These are phyloP conservation scores for Boletus pseudo-olivaceus DNA, from an alignment of 768 basidiomycete species.

Conservation along the genomic window DNA sequence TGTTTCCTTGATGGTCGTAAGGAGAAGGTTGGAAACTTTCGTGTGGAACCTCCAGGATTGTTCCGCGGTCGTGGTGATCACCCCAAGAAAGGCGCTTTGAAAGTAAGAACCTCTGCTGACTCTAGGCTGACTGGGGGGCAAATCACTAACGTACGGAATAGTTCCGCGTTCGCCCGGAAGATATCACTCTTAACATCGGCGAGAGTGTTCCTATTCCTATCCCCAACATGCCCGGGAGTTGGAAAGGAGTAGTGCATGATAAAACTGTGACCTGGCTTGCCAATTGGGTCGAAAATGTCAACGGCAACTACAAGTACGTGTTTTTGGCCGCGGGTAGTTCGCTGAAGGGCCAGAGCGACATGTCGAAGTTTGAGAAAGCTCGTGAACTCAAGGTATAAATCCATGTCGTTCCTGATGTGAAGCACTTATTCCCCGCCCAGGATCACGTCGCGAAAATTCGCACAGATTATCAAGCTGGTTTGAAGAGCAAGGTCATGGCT, in stretches of 20 bases:
- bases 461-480: slow-evolving; percentile 77
- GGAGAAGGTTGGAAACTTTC: slow-evolving; percentile 98
- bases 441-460: slow-evolving; percentile 89
- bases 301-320: slow-evolving; percentile 93
- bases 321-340: slow-evolving; percentile 97
- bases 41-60: slow-evolving; percentile 96
- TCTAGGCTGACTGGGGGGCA: neutral
- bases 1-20: slow-evolving; percentile 94
- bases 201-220: slow-evolving; percentile 66
- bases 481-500: slow-evolving; percentile 89
- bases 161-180: slow-evolving; percentile 89
- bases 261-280: slow-evolving; percentile 99
- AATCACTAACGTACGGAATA: slow-evolving; percentile 30
- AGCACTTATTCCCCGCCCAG: slow-evolving; percentile 39
- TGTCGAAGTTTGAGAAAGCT: slow-evolving; percentile 97
- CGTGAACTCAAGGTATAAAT: slow-evolving; percentile 81
- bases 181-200: slow-evolving; percentile 95
- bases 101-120: slow-evolving; percentile 48
- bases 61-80: slow-evolving; percentile 98
- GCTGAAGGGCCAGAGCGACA: slow-evolving; percentile 96
- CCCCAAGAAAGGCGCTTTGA: slow-evolving; percentile 93
- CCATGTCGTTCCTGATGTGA: neutral
- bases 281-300: slow-evolving; percentile 98
- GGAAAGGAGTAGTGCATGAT: slow-evolving; percentile 87
- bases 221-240: slow-evolving; percentile 90